These are phyloP conservation scores for Termitomyces sp. DNA, from an alignment of 768 basidiomycete species.

Conservation along the genomic window DNA sequence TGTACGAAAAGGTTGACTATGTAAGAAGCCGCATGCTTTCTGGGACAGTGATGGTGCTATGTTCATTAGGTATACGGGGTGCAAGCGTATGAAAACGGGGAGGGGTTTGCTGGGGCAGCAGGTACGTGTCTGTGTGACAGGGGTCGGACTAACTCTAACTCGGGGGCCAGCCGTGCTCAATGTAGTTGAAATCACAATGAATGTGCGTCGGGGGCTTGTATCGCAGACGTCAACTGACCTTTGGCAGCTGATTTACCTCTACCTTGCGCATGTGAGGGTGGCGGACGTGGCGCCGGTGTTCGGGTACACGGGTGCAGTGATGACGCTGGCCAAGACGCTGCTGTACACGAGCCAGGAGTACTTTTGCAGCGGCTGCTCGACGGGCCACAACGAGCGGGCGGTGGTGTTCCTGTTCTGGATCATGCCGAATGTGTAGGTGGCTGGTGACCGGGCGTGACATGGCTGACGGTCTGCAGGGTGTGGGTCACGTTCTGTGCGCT, in stretches of 20 bases:
- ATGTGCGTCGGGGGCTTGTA: conserved; percentile 28
- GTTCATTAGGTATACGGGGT: conserved; percentile 60
- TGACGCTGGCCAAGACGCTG: conserved; percentile 75
- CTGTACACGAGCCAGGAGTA: conserved; percentile 71
- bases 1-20: conserved; percentile 53
- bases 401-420: conserved; percentile 57
- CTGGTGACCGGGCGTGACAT: no score
- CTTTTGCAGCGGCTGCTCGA: conserved; percentile 60
- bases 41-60: neutral
- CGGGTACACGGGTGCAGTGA: conserved; percentile 63
- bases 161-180: conserved; percentile 57
- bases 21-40: conserved; percentile 14
- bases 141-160: conserved; percentile 1
- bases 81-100: conserved; percentile 50
- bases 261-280: conserved; percentile 51
- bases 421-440: conserved; percentile 69
- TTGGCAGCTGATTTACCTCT: conserved; percentile 48
- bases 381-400: conserved; percentile 52
- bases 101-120: conserved; percentile 77
- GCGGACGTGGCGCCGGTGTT: conserved; percentile 54
- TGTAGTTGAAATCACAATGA: conserved; percentile 64
- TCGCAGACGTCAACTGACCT: conserved; percentile 8
- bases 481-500: conserved; percentile 27
- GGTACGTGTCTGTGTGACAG: conserved; percentile 27
- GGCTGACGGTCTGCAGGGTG: conserved; percentile 14